Percentiles rank a stretch among this genome's conserved stretches.
Evolutionary conservation across 1,139 yeast species (phyloP).

Genomic region (Debaryomyces subglobosus): DNA sequence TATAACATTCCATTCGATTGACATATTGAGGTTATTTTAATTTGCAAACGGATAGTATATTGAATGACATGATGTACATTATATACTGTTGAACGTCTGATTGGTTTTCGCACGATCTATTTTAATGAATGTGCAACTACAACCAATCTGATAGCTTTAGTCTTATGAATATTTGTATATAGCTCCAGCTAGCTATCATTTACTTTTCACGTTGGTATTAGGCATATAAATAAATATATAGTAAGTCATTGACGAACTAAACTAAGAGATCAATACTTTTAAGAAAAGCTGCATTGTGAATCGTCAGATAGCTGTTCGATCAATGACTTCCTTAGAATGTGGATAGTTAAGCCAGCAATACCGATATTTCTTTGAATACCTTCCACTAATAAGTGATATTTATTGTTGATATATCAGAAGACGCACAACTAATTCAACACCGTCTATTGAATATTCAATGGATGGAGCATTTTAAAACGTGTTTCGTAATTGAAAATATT

Average conservation of each 20-base stretch:
- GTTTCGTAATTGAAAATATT: too few species aligned
- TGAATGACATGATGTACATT: neutral
- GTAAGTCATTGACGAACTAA: constrained; percentile 55
- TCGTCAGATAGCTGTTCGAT: too few species aligned
- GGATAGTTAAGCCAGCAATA: too few species aligned
- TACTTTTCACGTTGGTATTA: neutral
- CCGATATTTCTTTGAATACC: too few species aligned
- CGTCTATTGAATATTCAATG: too few species aligned
- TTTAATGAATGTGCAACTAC: neutral
- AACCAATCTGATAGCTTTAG: neutral
- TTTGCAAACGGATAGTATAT: neutral
- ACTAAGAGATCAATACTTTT: constrained; percentile 53
- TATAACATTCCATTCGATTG: constrained; percentile 66
- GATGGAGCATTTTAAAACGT: too few species aligned
- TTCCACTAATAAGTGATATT: too few species aligned
- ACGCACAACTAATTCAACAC: too few species aligned
- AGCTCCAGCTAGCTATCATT: neutral
- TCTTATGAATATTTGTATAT: neutral
- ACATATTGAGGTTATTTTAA: constrained; percentile 13
- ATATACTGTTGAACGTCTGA: neutral
- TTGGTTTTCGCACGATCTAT: neutral
- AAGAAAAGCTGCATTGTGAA: constrained; percentile 82
- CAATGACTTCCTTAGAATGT: too few species aligned
- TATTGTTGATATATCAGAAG: too few species aligned
- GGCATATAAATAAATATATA: neutral